Percentiles rank a stretch among this genome's conserved stretches.
These are phyloP conservation scores for Tetrastigma voinierianum DNA, from an alignment of 164 flowering plant species.

Conservation along the genomic window DNA sequence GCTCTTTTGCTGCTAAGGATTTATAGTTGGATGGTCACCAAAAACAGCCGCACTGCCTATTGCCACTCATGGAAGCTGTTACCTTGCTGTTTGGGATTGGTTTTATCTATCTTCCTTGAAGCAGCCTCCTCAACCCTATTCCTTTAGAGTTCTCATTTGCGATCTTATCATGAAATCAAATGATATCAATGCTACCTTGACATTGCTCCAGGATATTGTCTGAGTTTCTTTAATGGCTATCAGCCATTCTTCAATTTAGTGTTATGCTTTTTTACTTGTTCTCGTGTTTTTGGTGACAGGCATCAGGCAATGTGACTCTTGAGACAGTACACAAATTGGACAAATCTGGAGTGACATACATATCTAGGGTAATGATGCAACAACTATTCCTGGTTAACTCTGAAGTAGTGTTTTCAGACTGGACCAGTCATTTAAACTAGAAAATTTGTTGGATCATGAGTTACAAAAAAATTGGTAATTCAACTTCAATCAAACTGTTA, in stretches of 20 bases:
- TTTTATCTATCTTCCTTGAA: background rate
- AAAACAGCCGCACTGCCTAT: background rate
- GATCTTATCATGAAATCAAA: background rate
- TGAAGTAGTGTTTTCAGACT: too few species aligned
- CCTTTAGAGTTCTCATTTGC: background rate
- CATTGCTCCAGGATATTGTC: background rate
- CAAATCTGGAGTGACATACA: conserved; percentile 91
- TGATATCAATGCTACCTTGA: background rate
- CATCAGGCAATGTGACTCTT: conserved; percentile 93
- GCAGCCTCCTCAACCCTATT: background rate
- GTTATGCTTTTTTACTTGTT: background rate
- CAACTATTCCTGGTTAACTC: background rate
- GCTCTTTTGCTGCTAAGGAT: background rate
- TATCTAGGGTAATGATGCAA: conserved; percentile 70
- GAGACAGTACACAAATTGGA: conserved; percentile 86
- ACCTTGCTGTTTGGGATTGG: background rate
- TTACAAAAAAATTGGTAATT: too few species aligned
- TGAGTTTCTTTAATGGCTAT: background rate
- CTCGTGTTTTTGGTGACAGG: conserved; percentile 39
- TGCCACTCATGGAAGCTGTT: background rate
- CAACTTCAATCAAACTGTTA: too few species aligned
- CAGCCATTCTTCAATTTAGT: background rate
- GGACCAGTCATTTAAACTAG: background rate
- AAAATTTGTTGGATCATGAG: background rate
- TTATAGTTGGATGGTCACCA: background rate